phyloP scores from a whole-genome alignment of 2,329 filamentous ascomycete genomes.

The Tolypocladium ophioglossoides region DNA sequence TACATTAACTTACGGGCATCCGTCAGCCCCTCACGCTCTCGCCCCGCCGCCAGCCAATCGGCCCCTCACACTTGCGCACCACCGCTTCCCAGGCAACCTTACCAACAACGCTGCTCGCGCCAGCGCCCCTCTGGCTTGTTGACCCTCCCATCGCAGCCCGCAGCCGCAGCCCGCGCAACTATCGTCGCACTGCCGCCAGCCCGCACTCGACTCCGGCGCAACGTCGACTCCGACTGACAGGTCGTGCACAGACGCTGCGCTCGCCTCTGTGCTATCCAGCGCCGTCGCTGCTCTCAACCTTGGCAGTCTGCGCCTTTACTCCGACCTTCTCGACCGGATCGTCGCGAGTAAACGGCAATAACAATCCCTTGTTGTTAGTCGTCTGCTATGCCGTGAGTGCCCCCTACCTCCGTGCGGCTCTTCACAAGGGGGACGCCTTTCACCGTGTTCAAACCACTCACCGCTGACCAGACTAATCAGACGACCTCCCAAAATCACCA shows the following conservation, averaged over 20 bases:
- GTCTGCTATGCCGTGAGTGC: conserved; percentile 35
- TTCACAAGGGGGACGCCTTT: conserved; percentile 1
- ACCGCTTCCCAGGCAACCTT: conserved; percentile 1
- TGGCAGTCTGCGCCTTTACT: conserved; percentile 26
- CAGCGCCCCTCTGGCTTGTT: background rate
- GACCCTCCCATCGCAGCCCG: background rate
- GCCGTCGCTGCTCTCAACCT: conserved; percentile 3
- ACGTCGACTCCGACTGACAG: background rate
- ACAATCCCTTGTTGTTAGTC: conserved; percentile 13
- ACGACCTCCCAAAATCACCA: conserved; percentile 14
- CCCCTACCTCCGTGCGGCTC: conserved; percentile 8
- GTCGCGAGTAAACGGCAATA: conserved; percentile 35
- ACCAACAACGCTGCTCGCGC: background rate
- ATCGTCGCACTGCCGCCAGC: background rate
- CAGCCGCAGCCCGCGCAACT: background rate
- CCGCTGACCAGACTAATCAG: conserved; percentile 14
- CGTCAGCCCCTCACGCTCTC: conserved; percentile 4
- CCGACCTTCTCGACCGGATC: conserved; percentile 32
- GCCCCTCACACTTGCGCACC: conserved; percentile 8
- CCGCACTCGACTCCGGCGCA: background rate
- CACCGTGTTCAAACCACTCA: conserved; percentile 10
- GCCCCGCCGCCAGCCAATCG: conserved; percentile 5
- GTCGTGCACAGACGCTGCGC: background rate
- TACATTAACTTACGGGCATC: background rate
- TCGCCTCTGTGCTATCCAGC: conserved; percentile 2